phyloP scores from a whole-genome alignment of 306 rosid genomes.

The Styphnolobium japonicum region DNA sequence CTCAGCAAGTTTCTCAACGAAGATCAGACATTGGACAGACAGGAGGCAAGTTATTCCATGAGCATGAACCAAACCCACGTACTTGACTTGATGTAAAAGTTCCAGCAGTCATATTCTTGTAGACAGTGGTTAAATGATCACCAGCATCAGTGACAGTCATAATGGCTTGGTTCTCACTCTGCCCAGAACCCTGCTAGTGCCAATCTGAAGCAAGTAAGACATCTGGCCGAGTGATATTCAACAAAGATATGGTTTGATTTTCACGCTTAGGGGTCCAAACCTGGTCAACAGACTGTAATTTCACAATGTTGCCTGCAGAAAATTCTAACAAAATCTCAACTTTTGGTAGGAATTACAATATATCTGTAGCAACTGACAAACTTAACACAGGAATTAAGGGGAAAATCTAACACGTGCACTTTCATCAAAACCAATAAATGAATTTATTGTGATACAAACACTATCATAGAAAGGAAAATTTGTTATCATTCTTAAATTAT shows the following conservation, averaged over 20 bases:
- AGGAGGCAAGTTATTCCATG: conserved; percentile 56
- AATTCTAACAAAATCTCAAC: conserved; percentile 5
- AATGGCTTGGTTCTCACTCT: conserved; percentile 22
- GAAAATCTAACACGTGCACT: background rate
- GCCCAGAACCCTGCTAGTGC: conserved; percentile 48
- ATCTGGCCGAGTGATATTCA: conserved; percentile 52
- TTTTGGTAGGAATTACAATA: background rate
- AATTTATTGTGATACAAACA: background rate
- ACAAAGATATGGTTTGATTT: conserved; percentile 25
- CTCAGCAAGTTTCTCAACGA: conserved; percentile 38
- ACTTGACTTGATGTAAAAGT: conserved; percentile 39
- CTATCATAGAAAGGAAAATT: background rate
- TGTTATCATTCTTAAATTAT: background rate
- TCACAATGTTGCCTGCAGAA: conserved; percentile 57
- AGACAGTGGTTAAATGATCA: conserved; percentile 45
- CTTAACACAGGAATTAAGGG: background rate
- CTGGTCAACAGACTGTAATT: conserved; percentile 49
- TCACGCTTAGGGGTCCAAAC: conserved; percentile 41
- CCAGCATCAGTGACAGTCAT: conserved; percentile 43
- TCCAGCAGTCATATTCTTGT: conserved; percentile 39
- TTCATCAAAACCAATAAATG: background rate
- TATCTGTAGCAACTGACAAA: background rate
- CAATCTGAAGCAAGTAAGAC: conserved; percentile 55
- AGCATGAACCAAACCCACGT: conserved; percentile 37
- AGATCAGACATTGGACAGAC: conserved; percentile 47